Conservation (phyloP, 768 basidiomycete species). For the Cubamyces lactineus region DNA sequence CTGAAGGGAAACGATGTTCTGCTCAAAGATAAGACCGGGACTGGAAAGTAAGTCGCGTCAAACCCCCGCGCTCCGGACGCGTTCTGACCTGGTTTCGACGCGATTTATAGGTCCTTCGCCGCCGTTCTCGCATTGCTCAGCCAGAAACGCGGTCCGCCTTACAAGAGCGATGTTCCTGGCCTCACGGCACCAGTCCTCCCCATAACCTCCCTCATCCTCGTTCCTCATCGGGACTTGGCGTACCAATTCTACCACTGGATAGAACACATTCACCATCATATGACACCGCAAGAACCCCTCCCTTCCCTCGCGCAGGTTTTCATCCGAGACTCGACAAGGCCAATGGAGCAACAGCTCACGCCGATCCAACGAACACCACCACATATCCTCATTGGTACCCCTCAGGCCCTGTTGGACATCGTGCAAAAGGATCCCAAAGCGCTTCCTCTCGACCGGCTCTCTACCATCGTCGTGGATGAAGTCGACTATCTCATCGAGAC, state of each 20-base stretch:
- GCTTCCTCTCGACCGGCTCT: slow-evolving; percentile 50
- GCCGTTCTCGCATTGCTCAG: slow-evolving; percentile 66
- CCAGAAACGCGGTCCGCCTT: slow-evolving; percentile 30
- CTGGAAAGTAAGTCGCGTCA: slow-evolving; percentile 66
- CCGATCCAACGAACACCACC: slow-evolving; percentile 51
- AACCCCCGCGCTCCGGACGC: background rate
- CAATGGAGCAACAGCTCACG: slow-evolving; percentile 45
- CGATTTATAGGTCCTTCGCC: slow-evolving; percentile 66
- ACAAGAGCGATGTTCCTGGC: slow-evolving; percentile 20
- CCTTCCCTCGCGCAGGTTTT: slow-evolving; percentile 60
- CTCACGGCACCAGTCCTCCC: background rate
- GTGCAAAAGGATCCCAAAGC: slow-evolving; percentile 46
- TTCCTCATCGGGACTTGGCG: slow-evolving; percentile 75
- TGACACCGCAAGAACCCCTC: slow-evolving; percentile 34
- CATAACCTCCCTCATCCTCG: slow-evolving; percentile 58
- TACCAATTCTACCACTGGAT: slow-evolving; percentile 71
- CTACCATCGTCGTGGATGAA: slow-evolving; percentile 73
- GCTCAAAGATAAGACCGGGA: slow-evolving; percentile 72
- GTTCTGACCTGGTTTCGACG: background rate
- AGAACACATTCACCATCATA: slow-evolving; percentile 45
- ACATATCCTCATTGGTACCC: slow-evolving; percentile 72
- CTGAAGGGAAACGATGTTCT: slow-evolving; percentile 60
- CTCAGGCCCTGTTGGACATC: slow-evolving; percentile 66
- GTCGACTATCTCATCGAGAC: slow-evolving; percentile 72
- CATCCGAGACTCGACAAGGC: slow-evolving; percentile 52